phyloP scores from a whole-genome alignment of 768 basidiomycete species.

The Saitozyma sp. region DNA sequence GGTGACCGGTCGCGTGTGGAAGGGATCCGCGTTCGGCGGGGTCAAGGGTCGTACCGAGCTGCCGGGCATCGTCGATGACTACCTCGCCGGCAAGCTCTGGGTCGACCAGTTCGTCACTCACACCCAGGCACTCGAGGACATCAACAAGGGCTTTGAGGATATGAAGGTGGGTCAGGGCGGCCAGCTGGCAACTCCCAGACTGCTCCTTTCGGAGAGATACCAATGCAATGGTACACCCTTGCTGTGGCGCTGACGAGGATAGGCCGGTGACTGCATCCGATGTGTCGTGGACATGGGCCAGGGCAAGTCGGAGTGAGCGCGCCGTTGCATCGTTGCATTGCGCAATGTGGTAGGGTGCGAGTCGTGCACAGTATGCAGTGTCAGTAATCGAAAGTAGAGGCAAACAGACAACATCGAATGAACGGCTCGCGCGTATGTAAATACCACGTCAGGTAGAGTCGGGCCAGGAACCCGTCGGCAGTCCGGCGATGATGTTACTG shows the following conservation, averaged over 20 bases:
- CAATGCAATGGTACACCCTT: conserved; percentile 9
- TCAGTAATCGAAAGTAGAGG: no score
- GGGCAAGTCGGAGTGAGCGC: no score
- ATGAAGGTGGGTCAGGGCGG: conserved; percentile 79
- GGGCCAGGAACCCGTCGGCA: no score
- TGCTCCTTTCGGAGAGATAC: not conserved
- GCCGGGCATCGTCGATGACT: conserved; percentile 79
- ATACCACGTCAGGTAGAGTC: no score
- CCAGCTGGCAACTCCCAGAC: conserved; percentile 1
- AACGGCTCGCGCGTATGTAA: no score
- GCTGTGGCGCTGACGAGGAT: conserved; percentile 1
- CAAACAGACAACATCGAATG: no score
- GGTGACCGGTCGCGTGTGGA: conserved; percentile 63
- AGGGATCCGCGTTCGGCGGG: conserved; percentile 92
- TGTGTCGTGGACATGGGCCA: conserved; percentile 84
- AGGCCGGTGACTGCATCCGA: conserved; percentile 87
- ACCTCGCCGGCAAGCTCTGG: conserved; percentile 52
- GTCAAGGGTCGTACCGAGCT: conserved; percentile 97
- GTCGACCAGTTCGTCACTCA: conserved; percentile 98
- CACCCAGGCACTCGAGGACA: conserved; percentile 67
- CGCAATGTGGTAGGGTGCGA: no score
- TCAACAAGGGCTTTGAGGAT: conserved; percentile 86
- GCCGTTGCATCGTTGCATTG: no score
- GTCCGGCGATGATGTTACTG: no score
- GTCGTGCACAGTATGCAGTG: no score